A percentile compares a stretch with the other conserved stretches of the same genome.
Conservation (phyloP, 2,329 filamentous ascomycete species). For the Arthrobotrys sphaeroides region DNA sequence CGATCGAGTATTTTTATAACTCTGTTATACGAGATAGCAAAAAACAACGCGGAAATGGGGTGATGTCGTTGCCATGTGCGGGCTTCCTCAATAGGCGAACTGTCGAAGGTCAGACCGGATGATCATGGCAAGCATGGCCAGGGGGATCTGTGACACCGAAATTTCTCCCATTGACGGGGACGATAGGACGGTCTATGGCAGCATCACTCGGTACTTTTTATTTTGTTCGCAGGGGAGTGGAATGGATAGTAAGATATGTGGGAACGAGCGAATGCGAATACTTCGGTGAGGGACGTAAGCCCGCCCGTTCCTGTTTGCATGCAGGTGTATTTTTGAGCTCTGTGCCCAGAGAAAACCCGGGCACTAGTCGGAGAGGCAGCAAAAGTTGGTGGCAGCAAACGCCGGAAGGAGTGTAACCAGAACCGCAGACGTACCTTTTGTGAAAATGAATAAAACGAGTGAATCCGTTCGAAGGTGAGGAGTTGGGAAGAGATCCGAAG, state of each 20-base stretch:
- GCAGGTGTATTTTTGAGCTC: slow-evolving; percentile 27
- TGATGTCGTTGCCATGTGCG: slow-evolving; percentile 31
- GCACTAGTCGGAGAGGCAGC: slow-evolving; percentile 6
- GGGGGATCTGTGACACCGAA: not conserved
- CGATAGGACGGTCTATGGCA: not conserved
- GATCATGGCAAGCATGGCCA: not conserved
- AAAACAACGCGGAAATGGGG: slow-evolving; percentile 32
- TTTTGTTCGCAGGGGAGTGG: not conserved
- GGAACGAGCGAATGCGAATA: slow-evolving; percentile 36
- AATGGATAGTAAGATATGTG: slow-evolving; percentile 26
- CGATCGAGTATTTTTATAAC: slow-evolving; percentile 6
- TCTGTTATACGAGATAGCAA: not conserved
- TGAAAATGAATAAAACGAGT: slow-evolving; percentile 40
- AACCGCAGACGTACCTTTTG: slow-evolving; percentile 33
- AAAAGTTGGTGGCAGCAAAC: not conserved
- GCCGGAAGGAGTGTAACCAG: slow-evolving; percentile 28
- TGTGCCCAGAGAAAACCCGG: slow-evolving; percentile 2
- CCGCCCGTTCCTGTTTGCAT: slow-evolving; percentile 36
- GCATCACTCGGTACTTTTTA: not conserved
- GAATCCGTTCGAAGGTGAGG: slow-evolving; percentile 32
- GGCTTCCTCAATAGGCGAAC: slow-evolving; percentile 30
- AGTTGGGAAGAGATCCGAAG: slow-evolving; percentile 32
- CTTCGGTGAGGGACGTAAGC: slow-evolving; percentile 7
- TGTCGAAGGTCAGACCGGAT: slow-evolving; percentile 12
- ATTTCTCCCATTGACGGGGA: not conserved